These are phyloP conservation scores for Zangia roseola DNA, from an alignment of 768 basidiomycete genomes.

Conservation along the genomic window DNA sequence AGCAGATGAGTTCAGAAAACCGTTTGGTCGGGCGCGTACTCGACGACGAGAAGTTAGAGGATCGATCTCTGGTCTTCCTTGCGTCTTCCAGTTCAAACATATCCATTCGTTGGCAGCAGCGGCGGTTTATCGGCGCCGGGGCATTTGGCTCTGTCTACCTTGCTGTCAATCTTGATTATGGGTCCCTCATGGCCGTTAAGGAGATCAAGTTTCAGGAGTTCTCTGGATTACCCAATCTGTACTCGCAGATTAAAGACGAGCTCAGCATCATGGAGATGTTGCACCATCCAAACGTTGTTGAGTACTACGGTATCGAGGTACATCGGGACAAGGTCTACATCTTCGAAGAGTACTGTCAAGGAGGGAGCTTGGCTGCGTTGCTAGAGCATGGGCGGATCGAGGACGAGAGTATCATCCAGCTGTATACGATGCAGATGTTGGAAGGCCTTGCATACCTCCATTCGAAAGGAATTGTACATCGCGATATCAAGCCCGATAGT, in stretches of 20 bases:
- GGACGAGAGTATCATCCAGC: slow-evolving; percentile 92
- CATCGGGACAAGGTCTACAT: slow-evolving; percentile 99
- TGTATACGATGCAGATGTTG: slow-evolving; percentile 96
- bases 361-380: slow-evolving; percentile 85
- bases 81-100: slow-evolving; percentile 96
- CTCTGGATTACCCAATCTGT: slow-evolving; percentile 81
- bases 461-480: slow-evolving; percentile 87
- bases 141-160: slow-evolving; percentile 99
- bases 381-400: slow-evolving; percentile 94
- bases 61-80: slow-evolving; percentile 89
- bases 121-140: slow-evolving; percentile 96
- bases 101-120: slow-evolving; percentile 97
- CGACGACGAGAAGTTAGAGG: slow-evolving; percentile 91
- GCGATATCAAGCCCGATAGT: slow-evolving; percentile 99
- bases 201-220: slow-evolving; percentile 97
- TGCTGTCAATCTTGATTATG: slow-evolving; percentile 93
- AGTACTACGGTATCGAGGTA: slow-evolving; percentile 98
- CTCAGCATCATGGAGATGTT: slow-evolving; percentile 97
- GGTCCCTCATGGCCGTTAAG: slow-evolving; percentile 98
- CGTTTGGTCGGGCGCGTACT: slow-evolving; percentile 87
- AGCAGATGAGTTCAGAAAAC: slow-evolving; percentile 61
- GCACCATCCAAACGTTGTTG: slow-evolving; percentile 95
- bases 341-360: slow-evolving; percentile 98
- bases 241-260: slow-evolving; percentile 93
- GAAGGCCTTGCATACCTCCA: slow-evolving; percentile 94